A percentile compares a stretch with the other conserved stretches of the same genome.
Evolutionary conservation across 441 rosid genomes (phyloP).

Genomic region (Jatropha podagrica): DNA sequence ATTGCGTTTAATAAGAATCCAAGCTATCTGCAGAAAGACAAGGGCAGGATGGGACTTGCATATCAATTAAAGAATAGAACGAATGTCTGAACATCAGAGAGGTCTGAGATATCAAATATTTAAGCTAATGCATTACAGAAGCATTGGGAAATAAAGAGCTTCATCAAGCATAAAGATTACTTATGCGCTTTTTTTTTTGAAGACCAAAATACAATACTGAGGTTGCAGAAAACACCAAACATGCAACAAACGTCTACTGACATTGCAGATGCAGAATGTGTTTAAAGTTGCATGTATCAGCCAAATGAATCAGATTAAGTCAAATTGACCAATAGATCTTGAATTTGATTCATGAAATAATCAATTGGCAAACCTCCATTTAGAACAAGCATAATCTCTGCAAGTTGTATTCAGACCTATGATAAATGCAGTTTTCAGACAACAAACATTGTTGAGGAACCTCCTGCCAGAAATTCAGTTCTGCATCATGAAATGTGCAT

Average conservation of each 20-base stretch:
- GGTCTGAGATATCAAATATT: background rate
- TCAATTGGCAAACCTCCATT: background rate
- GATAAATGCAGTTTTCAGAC: slow-evolving; percentile 1
- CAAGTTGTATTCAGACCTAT: background rate
- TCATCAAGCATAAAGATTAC: background rate
- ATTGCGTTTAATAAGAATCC: slow-evolving; percentile 68
- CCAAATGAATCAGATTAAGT: background rate
- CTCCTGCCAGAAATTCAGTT: background rate
- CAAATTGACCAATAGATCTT: background rate
- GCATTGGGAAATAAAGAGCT: background rate
- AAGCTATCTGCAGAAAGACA: slow-evolving; percentile 64
- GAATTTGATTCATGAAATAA: background rate
- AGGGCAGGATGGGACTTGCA: slow-evolving; percentile 20
- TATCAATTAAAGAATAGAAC: slow-evolving; percentile 8
- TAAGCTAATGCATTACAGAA: slow-evolving; percentile 3
- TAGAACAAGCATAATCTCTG: background rate
- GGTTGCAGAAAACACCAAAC: background rate
- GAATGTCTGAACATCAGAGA: background rate
- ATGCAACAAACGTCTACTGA: background rate
- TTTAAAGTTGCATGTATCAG: background rate
- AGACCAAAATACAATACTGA: background rate
- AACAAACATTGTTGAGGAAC: background rate
- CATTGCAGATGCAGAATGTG: background rate
- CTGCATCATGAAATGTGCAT: background rate
- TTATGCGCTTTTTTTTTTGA: background rate